Percentiles rank a stretch among this genome's conserved stretches.
These are phyloP conservation scores for Kodamaea sp. DNA, from an alignment of 1,139 yeast genomes.

Conservation along the genomic window DNA sequence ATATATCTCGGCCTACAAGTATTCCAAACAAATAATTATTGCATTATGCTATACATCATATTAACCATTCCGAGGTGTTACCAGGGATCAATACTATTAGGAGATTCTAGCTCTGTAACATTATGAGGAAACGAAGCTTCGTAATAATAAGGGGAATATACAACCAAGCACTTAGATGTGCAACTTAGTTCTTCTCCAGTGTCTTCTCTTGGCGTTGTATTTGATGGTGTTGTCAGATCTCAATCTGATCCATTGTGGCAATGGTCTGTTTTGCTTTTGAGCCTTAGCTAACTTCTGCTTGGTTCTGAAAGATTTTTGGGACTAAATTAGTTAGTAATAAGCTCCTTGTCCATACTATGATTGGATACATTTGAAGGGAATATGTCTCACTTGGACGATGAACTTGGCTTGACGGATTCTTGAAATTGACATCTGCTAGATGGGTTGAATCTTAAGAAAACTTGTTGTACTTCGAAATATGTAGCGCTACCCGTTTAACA, in stretches of 20 bases:
- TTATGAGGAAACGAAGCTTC: constrained; percentile 11
- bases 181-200: constrained; percentile 99
- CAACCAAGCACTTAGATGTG: constrained; percentile 64
- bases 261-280: constrained; percentile 98
- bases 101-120: constrained; percentile 9
- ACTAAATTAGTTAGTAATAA: constrained; percentile 47
- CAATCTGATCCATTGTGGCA: constrained; percentile 99
- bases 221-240: constrained; percentile 97
- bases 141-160: constrained; percentile 10
- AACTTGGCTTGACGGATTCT: no score
- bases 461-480: no score
- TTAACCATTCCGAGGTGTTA: constrained; percentile 5
- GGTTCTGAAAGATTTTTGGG: constrained; percentile 96
- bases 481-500: no score
- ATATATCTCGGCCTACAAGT: no score
- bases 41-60: constrained; percentile 13
- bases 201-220: constrained; percentile 99
- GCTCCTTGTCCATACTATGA: neutral
- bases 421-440: no score
- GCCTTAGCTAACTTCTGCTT: constrained; percentile 99
- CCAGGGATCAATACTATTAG: constrained; percentile 7
- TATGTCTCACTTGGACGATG: no score
- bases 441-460: no score
- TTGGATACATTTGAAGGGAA: no score
- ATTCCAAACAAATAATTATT: constrained; percentile 12